These are phyloP conservation scores for Hermanozyma aechmeae DNA, from an alignment of 805 yeast species.

Conservation along the genomic window DNA sequence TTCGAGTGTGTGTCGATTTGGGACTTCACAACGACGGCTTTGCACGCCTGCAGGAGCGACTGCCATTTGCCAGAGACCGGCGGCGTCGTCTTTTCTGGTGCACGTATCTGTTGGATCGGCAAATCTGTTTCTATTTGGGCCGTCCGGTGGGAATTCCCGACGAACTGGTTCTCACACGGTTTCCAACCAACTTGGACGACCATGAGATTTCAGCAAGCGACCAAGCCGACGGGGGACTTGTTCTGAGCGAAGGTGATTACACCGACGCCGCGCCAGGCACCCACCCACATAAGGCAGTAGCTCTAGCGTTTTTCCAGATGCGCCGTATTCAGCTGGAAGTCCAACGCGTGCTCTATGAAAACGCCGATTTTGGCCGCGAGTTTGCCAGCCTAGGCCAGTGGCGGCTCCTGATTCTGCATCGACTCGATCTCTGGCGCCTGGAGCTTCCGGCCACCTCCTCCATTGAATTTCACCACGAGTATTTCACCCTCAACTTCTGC, in stretches of 20 bases:
- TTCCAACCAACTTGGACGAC: slow-evolving; percentile 72
- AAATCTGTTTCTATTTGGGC: slow-evolving; percentile 76
- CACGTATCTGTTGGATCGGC: slow-evolving; percentile 77
- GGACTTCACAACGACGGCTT: slow-evolving; percentile 66
- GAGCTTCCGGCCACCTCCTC: slow-evolving; percentile 58
- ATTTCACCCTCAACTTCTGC: slow-evolving; percentile 66
- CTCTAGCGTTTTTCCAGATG: slow-evolving; percentile 58
- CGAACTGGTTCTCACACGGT: slow-evolving; percentile 59
- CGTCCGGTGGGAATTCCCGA: slow-evolving; percentile 88
- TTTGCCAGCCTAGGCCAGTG: slow-evolving; percentile 49
- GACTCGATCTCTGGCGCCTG: slow-evolving; percentile 56
- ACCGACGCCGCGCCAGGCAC: slow-evolving; percentile 17
- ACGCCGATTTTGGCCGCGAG: slow-evolving; percentile 60
- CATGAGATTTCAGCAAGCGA: slow-evolving; percentile 38
- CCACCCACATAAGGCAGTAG: slow-evolving; percentile 61
- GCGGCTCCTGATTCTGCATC: slow-evolving; percentile 43
- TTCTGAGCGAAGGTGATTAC: too few relatives aligned
- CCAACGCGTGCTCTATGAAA: slow-evolving; percentile 62
- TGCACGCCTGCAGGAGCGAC: neutral
- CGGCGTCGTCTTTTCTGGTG: slow-evolving; percentile 62
- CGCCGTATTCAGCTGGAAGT: slow-evolving; percentile 72
- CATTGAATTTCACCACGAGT: slow-evolving; percentile 63
- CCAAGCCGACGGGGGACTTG: slow-evolving; percentile 11
- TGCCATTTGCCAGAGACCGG: too few relatives aligned
- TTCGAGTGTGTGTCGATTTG: slow-evolving; percentile 72